Conservation (phyloP, 805 yeast genomes). For the Priceomyces castillae region DNA sequence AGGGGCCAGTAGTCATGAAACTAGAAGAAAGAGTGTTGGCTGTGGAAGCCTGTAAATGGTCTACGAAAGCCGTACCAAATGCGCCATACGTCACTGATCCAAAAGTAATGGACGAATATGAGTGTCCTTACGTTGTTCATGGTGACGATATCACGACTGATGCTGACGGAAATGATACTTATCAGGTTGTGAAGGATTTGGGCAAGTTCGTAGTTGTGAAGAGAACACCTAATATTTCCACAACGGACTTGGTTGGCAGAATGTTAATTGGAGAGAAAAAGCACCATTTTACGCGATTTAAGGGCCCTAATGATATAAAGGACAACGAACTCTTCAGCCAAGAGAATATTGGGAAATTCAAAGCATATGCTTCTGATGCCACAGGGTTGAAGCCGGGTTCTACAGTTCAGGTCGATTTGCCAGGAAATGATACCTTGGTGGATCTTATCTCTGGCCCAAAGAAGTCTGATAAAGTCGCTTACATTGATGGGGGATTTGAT, state of each 20-base stretch:
- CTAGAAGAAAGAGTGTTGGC: constrained; percentile 78
- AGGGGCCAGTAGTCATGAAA: constrained; percentile 94
- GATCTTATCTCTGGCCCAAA: background rate
- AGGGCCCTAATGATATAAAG: constrained; percentile 16
- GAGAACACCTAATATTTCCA: constrained; percentile 89
- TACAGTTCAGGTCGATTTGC: constrained; percentile 48
- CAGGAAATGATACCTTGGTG: background rate
- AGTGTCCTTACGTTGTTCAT: constrained; percentile 91
- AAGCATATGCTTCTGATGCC: constrained; percentile 56
- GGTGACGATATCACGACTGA: constrained; percentile 98
- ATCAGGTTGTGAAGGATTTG: constrained; percentile 73
- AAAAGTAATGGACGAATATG: constrained; percentile 64
- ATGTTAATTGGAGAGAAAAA: constrained; percentile 62
- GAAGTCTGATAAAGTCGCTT: constrained; percentile 30
- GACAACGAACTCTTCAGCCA: constrained; percentile 28
- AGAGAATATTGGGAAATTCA: constrained; percentile 43
- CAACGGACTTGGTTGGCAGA: constrained; percentile 91
- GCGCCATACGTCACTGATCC: constrained; percentile 97
- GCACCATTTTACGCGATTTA: constrained; percentile 51
- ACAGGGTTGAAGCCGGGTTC: constrained; percentile 61
- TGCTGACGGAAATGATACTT: constrained; percentile 93
- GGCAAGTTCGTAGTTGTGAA: constrained; percentile 91
- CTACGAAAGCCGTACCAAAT: constrained; percentile 59
- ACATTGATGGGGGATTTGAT: constrained; percentile 85
- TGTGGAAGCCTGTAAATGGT: constrained; percentile 90